A percentile compares a stretch with the other conserved stretches of the same genome.
Evolutionary conservation across 306 rosid genomes (phyloP).

Genomic region (Rosa lucieae): DNA sequence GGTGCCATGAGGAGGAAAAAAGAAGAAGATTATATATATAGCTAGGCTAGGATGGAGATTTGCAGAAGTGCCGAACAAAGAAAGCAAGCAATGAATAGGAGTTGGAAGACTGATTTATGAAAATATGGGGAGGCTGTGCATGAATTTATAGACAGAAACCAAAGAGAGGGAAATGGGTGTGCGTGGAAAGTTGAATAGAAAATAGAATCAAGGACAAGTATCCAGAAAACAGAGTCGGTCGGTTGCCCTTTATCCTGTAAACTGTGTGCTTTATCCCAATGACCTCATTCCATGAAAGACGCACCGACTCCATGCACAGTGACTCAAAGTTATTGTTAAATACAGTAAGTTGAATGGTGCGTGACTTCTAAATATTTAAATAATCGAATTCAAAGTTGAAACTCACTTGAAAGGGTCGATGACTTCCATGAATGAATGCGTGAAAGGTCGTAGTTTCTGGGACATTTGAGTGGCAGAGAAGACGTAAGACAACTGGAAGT

Average conservation of each 20-base stretch:
- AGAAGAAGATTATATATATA: not conserved
- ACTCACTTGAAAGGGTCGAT: not conserved
- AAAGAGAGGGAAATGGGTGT: not conserved
- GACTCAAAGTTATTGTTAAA: not conserved
- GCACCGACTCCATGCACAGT: constrained; percentile 23
- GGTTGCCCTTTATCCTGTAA: not conserved
- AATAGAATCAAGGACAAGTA: constrained; percentile 15
- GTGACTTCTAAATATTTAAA: not conserved
- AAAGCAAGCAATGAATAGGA: not conserved
- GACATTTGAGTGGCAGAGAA: not conserved
- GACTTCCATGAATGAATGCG: not conserved
- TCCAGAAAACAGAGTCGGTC: constrained; percentile 11
- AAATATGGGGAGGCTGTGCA: not conserved
- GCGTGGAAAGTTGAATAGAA: not conserved
- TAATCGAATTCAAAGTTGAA: not conserved
- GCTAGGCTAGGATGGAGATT: not conserved
- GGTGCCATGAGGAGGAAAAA: constrained; percentile 57
- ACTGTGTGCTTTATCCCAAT: not conserved
- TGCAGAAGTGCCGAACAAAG: not conserved
- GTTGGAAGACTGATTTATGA: not conserved
- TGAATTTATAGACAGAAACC: constrained; percentile 28
- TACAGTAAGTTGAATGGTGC: not conserved
- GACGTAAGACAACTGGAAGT: not conserved
- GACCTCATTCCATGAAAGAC: not conserved
- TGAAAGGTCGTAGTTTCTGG: not conserved